Conservation (phyloP, 371 early-diverging fungal species). For the Haplosporangium sp. region DNA sequence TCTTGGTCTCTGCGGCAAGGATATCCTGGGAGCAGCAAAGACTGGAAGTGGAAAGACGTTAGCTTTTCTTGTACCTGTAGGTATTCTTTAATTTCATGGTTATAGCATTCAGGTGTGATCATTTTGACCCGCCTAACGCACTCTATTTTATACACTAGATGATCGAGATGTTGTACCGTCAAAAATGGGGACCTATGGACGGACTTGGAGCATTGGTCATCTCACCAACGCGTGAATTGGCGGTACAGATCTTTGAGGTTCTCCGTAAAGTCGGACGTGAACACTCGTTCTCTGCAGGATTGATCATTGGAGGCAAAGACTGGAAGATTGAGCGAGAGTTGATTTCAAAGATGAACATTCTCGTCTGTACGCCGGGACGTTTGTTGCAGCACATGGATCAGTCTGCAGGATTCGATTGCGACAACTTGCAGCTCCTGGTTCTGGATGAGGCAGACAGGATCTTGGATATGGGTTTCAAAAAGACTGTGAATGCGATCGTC, state of each 20-base stretch:
- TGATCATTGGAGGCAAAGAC: slow-evolving; percentile 97
- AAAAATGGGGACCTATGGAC: slow-evolving; percentile 87
- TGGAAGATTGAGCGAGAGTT: slow-evolving; percentile 91
- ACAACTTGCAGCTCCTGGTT: slow-evolving; percentile 88
- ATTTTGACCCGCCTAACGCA: too few relatives aligned
- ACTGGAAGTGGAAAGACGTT: slow-evolving; percentile 99
- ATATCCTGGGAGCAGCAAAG: slow-evolving; percentile 98
- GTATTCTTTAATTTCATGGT: slow-evolving; percentile 12
- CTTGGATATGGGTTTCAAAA: slow-evolving; percentile 96
- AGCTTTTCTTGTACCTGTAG: slow-evolving; percentile 96
- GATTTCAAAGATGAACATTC: slow-evolving; percentile 90
- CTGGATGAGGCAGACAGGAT: slow-evolving; percentile 99
- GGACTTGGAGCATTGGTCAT: slow-evolving; percentile 95
- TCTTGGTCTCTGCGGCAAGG: slow-evolving; percentile 85
- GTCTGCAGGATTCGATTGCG: slow-evolving; percentile 90
- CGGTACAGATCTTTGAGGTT: slow-evolving; percentile 97
- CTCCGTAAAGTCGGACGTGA: slow-evolving; percentile 86
- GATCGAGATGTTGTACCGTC: slow-evolving; percentile 84
- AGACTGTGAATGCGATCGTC: slow-evolving; percentile 94
- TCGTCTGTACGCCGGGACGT: slow-evolving; percentile 98
- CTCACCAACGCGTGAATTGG: slow-evolving; percentile 98
- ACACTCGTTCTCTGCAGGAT: slow-evolving; percentile 93
- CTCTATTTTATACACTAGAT: slow-evolving; percentile 55
- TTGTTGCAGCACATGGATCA: slow-evolving; percentile 98
- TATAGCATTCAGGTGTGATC: too few relatives aligned